These are phyloP conservation scores for Paramecium sexaurelia DNA, from an alignment of 73 alveolate species.

Conservation along the genomic window DNA sequence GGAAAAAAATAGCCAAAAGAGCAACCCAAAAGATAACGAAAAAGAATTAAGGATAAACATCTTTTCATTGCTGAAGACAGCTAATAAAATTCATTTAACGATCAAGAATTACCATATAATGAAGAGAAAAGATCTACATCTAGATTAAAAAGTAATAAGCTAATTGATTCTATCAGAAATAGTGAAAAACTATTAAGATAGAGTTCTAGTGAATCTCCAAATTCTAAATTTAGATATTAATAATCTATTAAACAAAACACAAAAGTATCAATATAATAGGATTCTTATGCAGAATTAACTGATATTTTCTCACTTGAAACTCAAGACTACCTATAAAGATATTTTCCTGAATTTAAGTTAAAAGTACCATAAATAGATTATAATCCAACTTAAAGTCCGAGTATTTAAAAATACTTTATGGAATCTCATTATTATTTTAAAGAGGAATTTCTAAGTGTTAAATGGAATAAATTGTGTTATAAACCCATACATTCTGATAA, in stretches of 20 bases:
- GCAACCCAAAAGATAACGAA: background rate
- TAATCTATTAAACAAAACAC: background rate
- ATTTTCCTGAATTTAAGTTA: constrained; percentile 14
- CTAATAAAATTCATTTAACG: background rate
- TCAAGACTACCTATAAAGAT: background rate
- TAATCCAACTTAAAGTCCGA: background rate
- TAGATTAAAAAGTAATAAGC: background rate
- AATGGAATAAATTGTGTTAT: background rate
- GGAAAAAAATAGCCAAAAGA: background rate
- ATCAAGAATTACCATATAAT: background rate
- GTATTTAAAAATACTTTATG: background rate
- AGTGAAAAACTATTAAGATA: background rate
- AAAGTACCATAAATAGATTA: background rate
- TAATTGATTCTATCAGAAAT: background rate
- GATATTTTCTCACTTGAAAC: background rate
- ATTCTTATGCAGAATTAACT: background rate
- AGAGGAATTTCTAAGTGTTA: background rate
- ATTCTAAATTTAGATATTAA: background rate
- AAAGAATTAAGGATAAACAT: background rate
- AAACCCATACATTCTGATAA: background rate
- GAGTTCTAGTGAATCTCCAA: background rate
- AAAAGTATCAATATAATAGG: background rate
- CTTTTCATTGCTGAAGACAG: background rate
- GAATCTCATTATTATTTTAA: background rate
- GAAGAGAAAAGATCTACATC: background rate